phyloP scores from a whole-genome alignment of 2,329 filamentous ascomycete species.

The Aureobasidium sp. region DNA sequence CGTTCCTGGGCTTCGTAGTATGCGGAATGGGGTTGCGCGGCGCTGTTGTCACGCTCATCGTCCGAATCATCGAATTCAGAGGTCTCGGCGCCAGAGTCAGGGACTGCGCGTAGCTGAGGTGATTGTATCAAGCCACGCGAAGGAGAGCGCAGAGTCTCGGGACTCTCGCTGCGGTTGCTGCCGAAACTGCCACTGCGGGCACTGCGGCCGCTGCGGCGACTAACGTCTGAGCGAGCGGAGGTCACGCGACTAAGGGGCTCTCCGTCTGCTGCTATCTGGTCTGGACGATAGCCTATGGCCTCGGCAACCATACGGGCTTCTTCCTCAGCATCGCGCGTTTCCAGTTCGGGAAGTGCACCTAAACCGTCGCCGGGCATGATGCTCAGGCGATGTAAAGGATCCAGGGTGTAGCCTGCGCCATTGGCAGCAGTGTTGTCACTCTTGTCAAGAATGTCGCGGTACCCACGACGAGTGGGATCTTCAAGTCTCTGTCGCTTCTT shows the following conservation, averaged over 20 bases:
- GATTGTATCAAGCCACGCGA: slow-evolving; percentile 22
- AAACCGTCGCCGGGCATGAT: slow-evolving; percentile 31
- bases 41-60: slow-evolving; percentile 17
- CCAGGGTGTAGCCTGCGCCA: slow-evolving; percentile 46
- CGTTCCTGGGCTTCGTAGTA: slow-evolving; percentile 26
- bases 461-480: slow-evolving; percentile 67
- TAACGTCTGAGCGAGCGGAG: slow-evolving; percentile 19
- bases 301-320: slow-evolving; percentile 33
- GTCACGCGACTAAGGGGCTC: slow-evolving; percentile 22
- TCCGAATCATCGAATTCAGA: slow-evolving; percentile 19
- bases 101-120: slow-evolving; percentile 22
- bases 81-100: slow-evolving; percentile 15
- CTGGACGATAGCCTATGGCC: slow-evolving; percentile 25
- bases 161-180: slow-evolving; percentile 26
- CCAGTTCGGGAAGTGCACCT: slow-evolving; percentile 24
- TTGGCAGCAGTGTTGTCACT: slow-evolving; percentile 32
- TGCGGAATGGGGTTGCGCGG: slow-evolving; percentile 13
- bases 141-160: slow-evolving; percentile 16
- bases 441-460: slow-evolving; percentile 67
- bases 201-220: slow-evolving; percentile 31
- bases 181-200: slow-evolving; percentile 42
- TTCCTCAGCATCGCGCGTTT: slow-evolving; percentile 21
- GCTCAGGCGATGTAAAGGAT: slow-evolving; percentile 40
- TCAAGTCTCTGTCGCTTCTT: slow-evolving; percentile 79
- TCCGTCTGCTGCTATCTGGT: slow-evolving; percentile 17